Conservation (phyloP, 1,139 yeast species). For the Sugiyamaella novakii region DNA sequence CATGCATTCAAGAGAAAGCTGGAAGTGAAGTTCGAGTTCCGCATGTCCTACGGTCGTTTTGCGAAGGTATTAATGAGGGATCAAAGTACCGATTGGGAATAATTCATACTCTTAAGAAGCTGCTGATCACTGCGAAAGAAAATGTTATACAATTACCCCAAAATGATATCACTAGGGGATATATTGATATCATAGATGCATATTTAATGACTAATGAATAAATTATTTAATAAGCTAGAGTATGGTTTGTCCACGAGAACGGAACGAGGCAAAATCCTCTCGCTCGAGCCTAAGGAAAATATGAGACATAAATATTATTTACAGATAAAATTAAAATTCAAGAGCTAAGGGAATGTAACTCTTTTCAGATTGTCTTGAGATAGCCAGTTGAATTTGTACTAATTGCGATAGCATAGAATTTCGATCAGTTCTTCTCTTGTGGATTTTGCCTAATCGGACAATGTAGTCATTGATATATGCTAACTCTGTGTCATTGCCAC, state of each 20-base stretch:
- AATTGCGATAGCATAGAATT: conserved; percentile 54
- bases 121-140: conserved; percentile 7
- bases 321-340: background rate
- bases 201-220: background rate
- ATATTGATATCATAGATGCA: conserved; percentile 14
- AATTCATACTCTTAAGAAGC: conserved; percentile 8
- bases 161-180: conserved; percentile 14
- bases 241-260: too few relatives aligned
- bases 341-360: conserved; percentile 23
- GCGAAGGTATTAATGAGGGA: conserved; percentile 25
- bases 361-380: conserved; percentile 22
- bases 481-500: conserved; percentile 66
- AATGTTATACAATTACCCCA: conserved; percentile 8
- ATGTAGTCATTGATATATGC: conserved; percentile 79
- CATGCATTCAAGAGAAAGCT: conserved; percentile 54
- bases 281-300: background rate
- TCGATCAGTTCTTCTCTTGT: conserved; percentile 47
- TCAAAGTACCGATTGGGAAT: conserved; percentile 17
- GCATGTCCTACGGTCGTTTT: background rate
- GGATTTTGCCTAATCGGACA: conserved; percentile 52
- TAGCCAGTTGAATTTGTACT: conserved; percentile 40
- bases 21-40: background rate
- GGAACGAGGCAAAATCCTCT: background rate
- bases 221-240: too few relatives aligned
- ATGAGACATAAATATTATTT: background rate